Base-by-base conservation (phyloP, 2,329 filamentous ascomycete species). In the Salinomyces thailandicus region DNA sequence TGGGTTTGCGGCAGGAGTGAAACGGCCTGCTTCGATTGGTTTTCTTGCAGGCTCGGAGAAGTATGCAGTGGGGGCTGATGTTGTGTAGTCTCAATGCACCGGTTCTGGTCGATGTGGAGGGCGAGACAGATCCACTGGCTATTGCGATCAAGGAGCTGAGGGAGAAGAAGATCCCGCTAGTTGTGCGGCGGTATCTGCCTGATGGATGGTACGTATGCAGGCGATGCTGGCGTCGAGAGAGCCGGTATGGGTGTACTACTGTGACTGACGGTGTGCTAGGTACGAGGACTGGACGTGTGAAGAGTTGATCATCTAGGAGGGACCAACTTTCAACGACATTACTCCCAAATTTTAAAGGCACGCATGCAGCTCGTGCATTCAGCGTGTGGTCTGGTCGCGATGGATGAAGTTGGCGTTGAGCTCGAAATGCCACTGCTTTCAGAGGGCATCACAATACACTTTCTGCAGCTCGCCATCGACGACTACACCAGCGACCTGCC, bases 221-320 rank as follows among this genome's bases (percentile, higher is more conserved):
- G 14, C 12, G 13, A 11, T 14, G n/a, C 3, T 34, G 31, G 12
- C 12, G 19, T 34, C n/a, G 12, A 11, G 16, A 35, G 9, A 6
- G 13, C 13, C 6, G 13, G 13, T 13, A 22, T 37, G 16, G 16
- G 2, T 14, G 4, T 14, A 16, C 20, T 22, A n/a, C n/a, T n/a
- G n/a, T n/a, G n/a, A n/a, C n/a, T n/a, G n/a, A n/a, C n/a, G n/a
- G n/a, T n/a, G 3, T 14, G 26, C 26, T 49, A 89, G 83, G 68
- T 96, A 96, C 63, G 91, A 98, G 72, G 91, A 98, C 62, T 98
- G 91, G 91, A 93, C 87, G 22, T 95, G 87, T 65, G 91, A 96
- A 66, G 91, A 98, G 64, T 71, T 96, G 47, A 73, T 94, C 37
- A 44, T 32, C 20, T 44, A 41, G 35, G 39, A 39, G 29, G 15